These are phyloP conservation scores for Hirsutella minnesotensis DNA, from an alignment of 2,329 filamentous ascomycete genomes.

Conservation along the genomic window DNA sequence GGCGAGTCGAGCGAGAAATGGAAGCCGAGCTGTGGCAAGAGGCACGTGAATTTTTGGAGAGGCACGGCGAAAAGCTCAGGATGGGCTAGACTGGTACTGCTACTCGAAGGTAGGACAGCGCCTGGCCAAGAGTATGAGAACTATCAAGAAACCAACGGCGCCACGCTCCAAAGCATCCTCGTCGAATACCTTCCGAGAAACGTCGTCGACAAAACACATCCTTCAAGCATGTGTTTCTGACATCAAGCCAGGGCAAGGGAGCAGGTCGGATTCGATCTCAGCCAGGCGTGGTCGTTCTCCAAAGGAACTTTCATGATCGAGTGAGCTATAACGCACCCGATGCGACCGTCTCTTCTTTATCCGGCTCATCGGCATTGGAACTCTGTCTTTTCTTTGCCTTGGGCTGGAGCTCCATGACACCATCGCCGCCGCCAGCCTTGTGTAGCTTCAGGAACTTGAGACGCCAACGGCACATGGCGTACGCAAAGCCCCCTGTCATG, in stretches of 20 bases:
- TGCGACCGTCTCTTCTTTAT: not conserved
- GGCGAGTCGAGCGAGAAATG: slow-evolving; percentile 71
- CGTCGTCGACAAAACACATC: no score
- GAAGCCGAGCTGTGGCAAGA: slow-evolving; percentile 65
- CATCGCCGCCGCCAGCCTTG: not conserved
- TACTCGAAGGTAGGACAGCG: no score
- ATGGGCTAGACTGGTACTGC: not conserved
- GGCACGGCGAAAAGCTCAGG: slow-evolving; percentile 10
- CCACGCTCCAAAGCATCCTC: no score
- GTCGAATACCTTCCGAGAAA: no score
- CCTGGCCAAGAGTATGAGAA: no score
- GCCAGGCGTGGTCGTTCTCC: no score
- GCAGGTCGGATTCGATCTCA: no score
- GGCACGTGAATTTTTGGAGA: slow-evolving; percentile 24
- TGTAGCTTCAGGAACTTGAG: not conserved
- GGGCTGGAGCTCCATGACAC: not conserved
- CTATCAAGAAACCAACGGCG: no score
- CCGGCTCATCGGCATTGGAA: not conserved
- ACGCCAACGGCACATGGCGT: slow-evolving; percentile 2
- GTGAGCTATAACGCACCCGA: not conserved
- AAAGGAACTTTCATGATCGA: no score
- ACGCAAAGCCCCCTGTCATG: not conserved
- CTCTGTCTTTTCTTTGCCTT: not conserved
- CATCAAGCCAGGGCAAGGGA: no score
- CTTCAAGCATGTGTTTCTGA: no score